These are phyloP conservation scores for Sporothrix luriei DNA, from an alignment of 2,329 filamentous ascomycete genomes.

Conservation along the genomic window DNA sequence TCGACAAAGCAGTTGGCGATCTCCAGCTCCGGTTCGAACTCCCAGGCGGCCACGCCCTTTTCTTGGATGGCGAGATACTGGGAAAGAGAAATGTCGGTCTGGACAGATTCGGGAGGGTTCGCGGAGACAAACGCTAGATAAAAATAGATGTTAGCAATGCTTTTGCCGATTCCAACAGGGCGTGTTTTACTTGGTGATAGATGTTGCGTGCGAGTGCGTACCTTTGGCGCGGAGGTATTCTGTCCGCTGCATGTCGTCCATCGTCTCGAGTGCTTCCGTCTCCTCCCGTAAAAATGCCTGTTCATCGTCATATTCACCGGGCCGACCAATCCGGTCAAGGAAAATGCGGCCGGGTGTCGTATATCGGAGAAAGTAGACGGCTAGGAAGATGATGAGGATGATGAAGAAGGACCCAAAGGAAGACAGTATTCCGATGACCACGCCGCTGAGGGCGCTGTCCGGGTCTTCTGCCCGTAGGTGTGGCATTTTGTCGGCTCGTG, in stretches of 20 bases:
- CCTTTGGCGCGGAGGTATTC: constrained; percentile 96
- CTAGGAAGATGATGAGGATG: constrained; percentile 74
- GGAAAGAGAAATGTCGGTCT: constrained; percentile 95
- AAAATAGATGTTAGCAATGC: constrained; percentile 16
- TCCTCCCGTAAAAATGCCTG: constrained; percentile 92
- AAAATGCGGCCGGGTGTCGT: constrained; percentile 86
- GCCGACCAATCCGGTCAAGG: constrained; percentile 87
- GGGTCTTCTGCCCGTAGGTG: constrained; percentile 30
- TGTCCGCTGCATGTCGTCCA: constrained; percentile 88
- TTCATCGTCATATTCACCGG: constrained; percentile 97
- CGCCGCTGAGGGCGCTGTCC: constrained; percentile 60
- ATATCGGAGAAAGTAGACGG: constrained; percentile 93
- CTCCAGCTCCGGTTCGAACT: constrained; percentile 98
- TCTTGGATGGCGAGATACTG: constrained; percentile 98
- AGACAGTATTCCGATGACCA: constrained; percentile 91
- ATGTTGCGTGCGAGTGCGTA: constrained; percentile 48
- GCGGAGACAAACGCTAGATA: constrained; percentile 81
- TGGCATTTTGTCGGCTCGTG: constrained; percentile 23
- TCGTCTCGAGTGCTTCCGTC: constrained; percentile 88
- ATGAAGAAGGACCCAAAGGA: constrained; percentile 89
- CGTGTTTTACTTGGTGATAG: not conserved
- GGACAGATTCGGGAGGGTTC: constrained; percentile 91
- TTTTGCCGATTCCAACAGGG: not conserved
- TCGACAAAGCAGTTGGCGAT: constrained; percentile 99
- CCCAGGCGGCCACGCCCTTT: constrained; percentile 99